Base-by-base conservation (phyloP, 768 basidiomycete species). In the Mycena albidolilacea region DNA sequence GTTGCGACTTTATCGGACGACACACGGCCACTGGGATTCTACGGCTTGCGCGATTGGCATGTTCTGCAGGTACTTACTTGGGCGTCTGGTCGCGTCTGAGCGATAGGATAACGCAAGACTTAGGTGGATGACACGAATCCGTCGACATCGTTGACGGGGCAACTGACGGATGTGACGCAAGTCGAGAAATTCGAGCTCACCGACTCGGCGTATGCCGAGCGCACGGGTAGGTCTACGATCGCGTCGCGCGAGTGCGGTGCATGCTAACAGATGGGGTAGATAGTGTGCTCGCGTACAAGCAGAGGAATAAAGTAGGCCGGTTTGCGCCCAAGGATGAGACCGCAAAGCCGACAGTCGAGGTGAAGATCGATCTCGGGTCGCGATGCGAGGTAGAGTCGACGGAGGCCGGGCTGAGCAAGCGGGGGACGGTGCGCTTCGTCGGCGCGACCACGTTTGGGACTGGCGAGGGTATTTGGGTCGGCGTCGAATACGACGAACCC, bases 401-500 rank as follows among this genome's bases (percentile, higher is more conserved):
- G 8, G 93, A 93, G 60, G 87, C 90, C 14, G 93, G 89, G 0
- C 82, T 96, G 67, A 89, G 87, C 62, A 95, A 95, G 80, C 90
- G 95, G 6, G 97, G 97, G 0, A 91, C 91, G 0, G 92, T 98
- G 52, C 87, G 92, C n/a, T 98, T 92, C 77, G 91, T 96, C 37
- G 97, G 97, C 0, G 81, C 84, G 46, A 95, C 97, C 0, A 86
- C 87, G 68, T 98, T 98, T 78, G 90, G 90, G 11, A 89, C 87
- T 70, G 89, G 85, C 15, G 79, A 82, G 5, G 90, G 92, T 0
- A 81, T 90, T 0, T 99, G 97, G 97, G 89, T 98, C 0, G 97
- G 97, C 0, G 86, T 99, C 21, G 95, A 97, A 80, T 95, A 97
- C 78, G 97, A 99, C 79, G 97, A 99, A 77, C 97, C 97, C 4